These are phyloP conservation scores for Starmerella kuoi DNA, from an alignment of 805 yeast genomes.

Conservation along the genomic window DNA sequence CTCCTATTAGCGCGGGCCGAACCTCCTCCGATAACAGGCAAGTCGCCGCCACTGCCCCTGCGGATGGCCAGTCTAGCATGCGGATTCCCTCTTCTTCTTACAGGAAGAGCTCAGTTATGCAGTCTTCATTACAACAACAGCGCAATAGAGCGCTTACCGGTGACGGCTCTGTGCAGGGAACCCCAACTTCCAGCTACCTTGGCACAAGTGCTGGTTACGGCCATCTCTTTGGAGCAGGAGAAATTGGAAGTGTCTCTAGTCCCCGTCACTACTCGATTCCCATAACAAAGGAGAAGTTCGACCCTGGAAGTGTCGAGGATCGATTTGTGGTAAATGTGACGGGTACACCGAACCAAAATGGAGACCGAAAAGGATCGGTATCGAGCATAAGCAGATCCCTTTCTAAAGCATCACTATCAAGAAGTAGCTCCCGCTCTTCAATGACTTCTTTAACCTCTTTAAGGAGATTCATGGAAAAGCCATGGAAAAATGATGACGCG, in stretches of 20 bases:
- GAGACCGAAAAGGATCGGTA: slow-evolving; percentile 11
- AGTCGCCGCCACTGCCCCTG: background rate
- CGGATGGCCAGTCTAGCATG: slow-evolving; percentile 7
- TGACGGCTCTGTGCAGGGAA: slow-evolving; percentile 28
- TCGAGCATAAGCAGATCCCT: slow-evolving; percentile 23
- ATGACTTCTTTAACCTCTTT: slow-evolving; percentile 32
- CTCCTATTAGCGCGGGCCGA: background rate
- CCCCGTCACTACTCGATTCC: slow-evolving; percentile 24
- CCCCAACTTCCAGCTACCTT: slow-evolving; percentile 15
- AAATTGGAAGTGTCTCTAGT: slow-evolving; percentile 24
- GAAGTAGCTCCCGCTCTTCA: slow-evolving; percentile 29
- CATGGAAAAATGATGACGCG: slow-evolving; percentile 26
- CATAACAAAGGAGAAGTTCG: slow-evolving; percentile 15
- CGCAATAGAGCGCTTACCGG: slow-evolving; percentile 29
- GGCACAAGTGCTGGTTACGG: slow-evolving; percentile 22
- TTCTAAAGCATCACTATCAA: slow-evolving; percentile 16
- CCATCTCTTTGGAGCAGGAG: slow-evolving; percentile 25
- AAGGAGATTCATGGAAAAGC: slow-evolving; percentile 38
- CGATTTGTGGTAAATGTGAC: slow-evolving; percentile 76
- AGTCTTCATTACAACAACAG: slow-evolving; percentile 18
- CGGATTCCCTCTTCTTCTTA: slow-evolving; percentile 17
- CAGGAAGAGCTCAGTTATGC: slow-evolving; percentile 15
- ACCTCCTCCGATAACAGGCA: background rate
- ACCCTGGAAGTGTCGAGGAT: slow-evolving; percentile 44
- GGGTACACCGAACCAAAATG: slow-evolving; percentile 33